Evolutionary conservation across 768 basidiomycete genomes (phyloP), one percentile per base, ranked within the genome.

Genomic region (Leccinum ochraceum): DNA sequence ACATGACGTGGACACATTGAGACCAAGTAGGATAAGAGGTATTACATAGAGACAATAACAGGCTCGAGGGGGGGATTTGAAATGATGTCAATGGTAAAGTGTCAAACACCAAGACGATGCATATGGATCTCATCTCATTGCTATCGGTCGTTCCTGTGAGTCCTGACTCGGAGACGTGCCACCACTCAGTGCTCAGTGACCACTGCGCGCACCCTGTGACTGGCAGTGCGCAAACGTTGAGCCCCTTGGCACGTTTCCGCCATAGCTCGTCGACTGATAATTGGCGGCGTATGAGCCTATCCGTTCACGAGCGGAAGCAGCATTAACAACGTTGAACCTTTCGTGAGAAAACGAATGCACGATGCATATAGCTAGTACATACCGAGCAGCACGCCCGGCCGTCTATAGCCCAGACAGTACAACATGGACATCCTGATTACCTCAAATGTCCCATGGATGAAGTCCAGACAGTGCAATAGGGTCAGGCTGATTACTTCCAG

Each of bases 211-310:
- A 1, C 66, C 56, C 3, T 59, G 56, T 2, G 58, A 69, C 39
- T 67, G 67, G n/a, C 20, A 42, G 5, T 10, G 56, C 9, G 61
- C 26, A 68, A 58, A 61, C 49, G 53, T 34, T 20, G 56, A 61
- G 6, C 39, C 3, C 6, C 64, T 68, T 16, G 34, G 56, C 20
- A 60, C 36, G 37, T 69, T 69, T 6, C 65, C 58, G 49, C 70
- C 58, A n/a, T 60, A 49, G 44, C 54, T 10, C 9, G 68, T 67
- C 26, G 70, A 61, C 2, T 72, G 69, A 20, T 71, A 71, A 7
- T 61, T 57, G 49, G 60, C 32, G 5, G 57, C 61, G 28, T 60
- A 59, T 2, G 70, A 67, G 6, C 36, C 68, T 69, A 24, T n/a
- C 1, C 17, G 37, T 22, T 5, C 46, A 5, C 10, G 11, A 60